These are phyloP conservation scores for Blastocystis sp. DNA, from an alignment of 352 stramenopile genomes.

Conservation along the genomic window DNA sequence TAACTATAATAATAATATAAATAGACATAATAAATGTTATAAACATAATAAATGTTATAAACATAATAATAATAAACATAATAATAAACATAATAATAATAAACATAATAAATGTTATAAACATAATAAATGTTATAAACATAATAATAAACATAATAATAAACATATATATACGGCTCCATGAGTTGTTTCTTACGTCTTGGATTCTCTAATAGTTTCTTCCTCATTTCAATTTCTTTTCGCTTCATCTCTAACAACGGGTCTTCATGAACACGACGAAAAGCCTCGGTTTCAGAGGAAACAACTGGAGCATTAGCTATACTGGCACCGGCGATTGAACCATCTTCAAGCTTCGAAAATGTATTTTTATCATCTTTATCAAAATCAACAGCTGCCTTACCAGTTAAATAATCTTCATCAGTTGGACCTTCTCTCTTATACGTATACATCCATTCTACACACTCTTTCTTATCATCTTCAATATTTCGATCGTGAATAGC, in stretches of 20 bases:
- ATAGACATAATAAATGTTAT: no score
- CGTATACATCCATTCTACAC: slow-evolving; percentile 25
- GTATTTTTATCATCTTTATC: slow-evolving; percentile 34
- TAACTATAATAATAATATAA: no score
- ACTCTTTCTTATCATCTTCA: slow-evolving; percentile 16
- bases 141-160: no score
- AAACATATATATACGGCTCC: no score
- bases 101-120: no score
- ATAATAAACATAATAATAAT: no score
- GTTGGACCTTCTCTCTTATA: slow-evolving; percentile 4
- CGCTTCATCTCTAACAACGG: slow-evolving; percentile 31
- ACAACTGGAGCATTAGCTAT: not conserved
- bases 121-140: no score
- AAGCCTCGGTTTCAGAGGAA: slow-evolving; percentile 10
- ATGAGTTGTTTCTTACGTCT: no score
- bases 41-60: no score
- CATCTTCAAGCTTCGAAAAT: slow-evolving; percentile 26
- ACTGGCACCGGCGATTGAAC: slow-evolving; percentile 26
- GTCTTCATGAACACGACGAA: slow-evolving; percentile 29
- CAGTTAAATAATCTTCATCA: slow-evolving; percentile 18
- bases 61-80: no score
- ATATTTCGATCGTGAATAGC: not conserved
- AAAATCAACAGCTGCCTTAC: slow-evolving; percentile 18
- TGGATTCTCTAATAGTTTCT: no score
- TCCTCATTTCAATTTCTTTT: slow-evolving; percentile 23